Base-by-base conservation (phyloP, 2,329 filamentous ascomycete genomes). In the Alternaria atra region DNA sequence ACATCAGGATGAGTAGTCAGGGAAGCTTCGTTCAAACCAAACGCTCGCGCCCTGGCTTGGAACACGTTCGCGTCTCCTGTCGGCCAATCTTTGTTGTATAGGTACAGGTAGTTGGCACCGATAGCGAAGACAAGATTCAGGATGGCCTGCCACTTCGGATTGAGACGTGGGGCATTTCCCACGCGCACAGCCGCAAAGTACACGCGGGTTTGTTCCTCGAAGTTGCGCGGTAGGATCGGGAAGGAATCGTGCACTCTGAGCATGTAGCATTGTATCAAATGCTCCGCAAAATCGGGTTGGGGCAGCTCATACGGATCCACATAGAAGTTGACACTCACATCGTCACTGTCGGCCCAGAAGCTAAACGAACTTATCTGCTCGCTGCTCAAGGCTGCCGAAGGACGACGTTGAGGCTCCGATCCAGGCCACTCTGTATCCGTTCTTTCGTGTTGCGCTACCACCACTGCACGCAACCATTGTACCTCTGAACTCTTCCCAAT, bases 51-150 rank as follows among this genome's bases (percentile, higher is more conserved):
- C n/a, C 79, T 66, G 17, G 76, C 72, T 55, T 80, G 79, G 57
- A 80, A 82, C 6, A 78, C 55, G 15, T 76, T 46, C 58, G 81
- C 79, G 46, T 80, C 78, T 32, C 73, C 69, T 4, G 52, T 67
- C 51, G 53, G 60, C 72, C 71, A 73, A 6, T 55, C 60, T 6
- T 70, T 70, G 44, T 75, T 67, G n/a, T 67, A 64, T 29, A 79
- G 70, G 53, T 77, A 71, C n/a, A 74, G 74, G 50, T 79, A 75
- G 54, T 75, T 76, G 37, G 80, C 75, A 5, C 75, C 80, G n/a
- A 82, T 78, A 4, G 80, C 80, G 55, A 82, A 80, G 2, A 82
- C 73, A 27, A 82, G 58, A 40, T 82, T 81, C 53, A 82, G 39
- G 17, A 80, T 79, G 7, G 75, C 76, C 35, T 77, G 73, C 79